Base-by-base conservation (phyloP, 2,329 filamentous ascomycete genomes). In the Macrophomina tecta region DNA sequence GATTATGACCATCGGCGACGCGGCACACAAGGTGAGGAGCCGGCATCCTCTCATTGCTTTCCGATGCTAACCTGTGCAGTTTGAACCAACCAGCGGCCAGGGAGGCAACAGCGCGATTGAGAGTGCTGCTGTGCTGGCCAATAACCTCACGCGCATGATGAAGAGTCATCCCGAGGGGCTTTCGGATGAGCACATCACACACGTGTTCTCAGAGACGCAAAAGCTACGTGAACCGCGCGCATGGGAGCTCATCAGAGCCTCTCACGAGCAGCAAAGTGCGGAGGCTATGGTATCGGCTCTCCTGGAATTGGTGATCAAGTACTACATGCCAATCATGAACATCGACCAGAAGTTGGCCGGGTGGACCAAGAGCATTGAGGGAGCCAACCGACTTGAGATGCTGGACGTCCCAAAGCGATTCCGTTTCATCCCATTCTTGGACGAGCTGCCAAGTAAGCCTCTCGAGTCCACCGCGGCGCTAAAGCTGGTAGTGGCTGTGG, bases 1-100 rank as follows among this genome's bases (percentile, higher is more conserved):
- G 9, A 76, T 80, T 3, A 73, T 82, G 1, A 71, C 76, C 1
- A 74, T 83, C 5, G 81, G 81, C 0, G 81, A 83, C 68, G 73
- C 80, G 0, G 78, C 76, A 6, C 80, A 83, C 68, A 83, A 82
- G 74, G 78, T 77, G 69, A 65, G 28, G 51, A 11, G 14, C 36
- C 36, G 12, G 4, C 38, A n/a, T 28, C 28, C n/a, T n/a, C 9
- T 40, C 23, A n/a, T 12, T 16, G 4, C 28, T 36, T 5, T 16
- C 11, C 16, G 9, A 4, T 23, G 12, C 64, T 62, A 45, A 66
- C 14, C 8, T 12, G 5, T 12, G 3, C 16, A 60, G 48, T 52
- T 73, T 69, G 69, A 49, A 65, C 72, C 52, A 68, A 72, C 45
- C 52, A 70, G 7, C 69, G 71, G 28, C 61, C 70, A 36, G 69